Base-by-base conservation (phyloP, 352 stramenopile genomes). In the Phytophthora hybrid region DNA sequence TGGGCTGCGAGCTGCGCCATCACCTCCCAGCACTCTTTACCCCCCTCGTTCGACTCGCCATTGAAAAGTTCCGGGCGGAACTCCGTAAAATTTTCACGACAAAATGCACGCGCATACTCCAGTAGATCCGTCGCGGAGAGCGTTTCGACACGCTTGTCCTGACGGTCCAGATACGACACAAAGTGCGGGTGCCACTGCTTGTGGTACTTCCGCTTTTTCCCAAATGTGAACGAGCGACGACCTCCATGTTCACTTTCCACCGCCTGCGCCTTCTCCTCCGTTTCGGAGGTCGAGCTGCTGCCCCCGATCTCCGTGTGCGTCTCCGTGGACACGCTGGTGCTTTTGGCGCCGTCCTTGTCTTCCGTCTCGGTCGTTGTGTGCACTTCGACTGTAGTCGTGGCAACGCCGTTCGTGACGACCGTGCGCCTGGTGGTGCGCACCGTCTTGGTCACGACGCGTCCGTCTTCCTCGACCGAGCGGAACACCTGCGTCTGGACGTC, bases 101-200 rank as follows among this genome's bases (percentile, higher is more conserved):
- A 77, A 67, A 77, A 77, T 39, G 44, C 46, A 61, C 69, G 63
- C 46, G 63, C 56, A 76, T 39, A 56, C 55, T 59, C 61, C n/a
- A 71, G n/a, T 13, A 69, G 14, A 60, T 73, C 71, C n/a, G 34
- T 34, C 37, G 65, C 26, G n/a, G 59, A 59, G 2, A 77, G 65
- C n/a, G 29, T 41, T 37, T 77, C 64, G 5, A 73, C 34, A 19
- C 41, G 51, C 58, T 69, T 70, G 26, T 47, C 57, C 29, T 60
- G 64, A 31, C 41, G 21, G 2, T 64, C 34, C 64, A 77, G 37
- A 57, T 69, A 77, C 23, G 53, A 60, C 16, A 69, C 31, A 57
- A 77, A 77, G 9, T 59, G 53, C 19, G 64, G 70, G 47, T 67
- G 64, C 64, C 64, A 77, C 59, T 72, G 63, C 62, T 68, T 73